Base-by-base conservation (phyloP, 75 land plant genomes). In the Azolla pinnata region DNA sequence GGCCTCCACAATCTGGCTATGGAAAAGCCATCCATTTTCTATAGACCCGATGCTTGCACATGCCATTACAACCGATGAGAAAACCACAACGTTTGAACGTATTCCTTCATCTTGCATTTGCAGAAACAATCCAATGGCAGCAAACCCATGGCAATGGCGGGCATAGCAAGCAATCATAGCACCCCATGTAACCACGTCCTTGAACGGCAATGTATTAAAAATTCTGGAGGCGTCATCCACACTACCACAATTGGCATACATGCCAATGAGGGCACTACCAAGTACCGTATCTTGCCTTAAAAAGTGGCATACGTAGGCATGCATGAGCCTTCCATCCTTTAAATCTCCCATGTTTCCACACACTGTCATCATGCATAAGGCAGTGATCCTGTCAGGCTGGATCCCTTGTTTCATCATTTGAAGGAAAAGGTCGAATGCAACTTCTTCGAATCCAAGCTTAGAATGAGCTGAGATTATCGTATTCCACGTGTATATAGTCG, bases 111-210 rank as follows among this genome's bases (percentile, higher is more conserved):
- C 67, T 62, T 69, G 82, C 79, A 82, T 82, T 32, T 65, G 49
- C n/a, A 12, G 20, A n/a, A 83, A 53, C 14, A 77, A 27, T 28
- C 40, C 57, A 18, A 76, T 48, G 35, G 77, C 60, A 20, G 69
- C 61, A 0, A 52, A 61, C 32, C 14, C 59, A 8, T 17, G 9
- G 19, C 77, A 72, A 34, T 53, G 35, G 23, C 65, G 63, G n/a
- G 40, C 70, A 58, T 65, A 77, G 9, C 77, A 75, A 9, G 81
- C 60, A 38, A 83, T 59, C 64, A 77, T 20, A 0, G 73, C 54
- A 55, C 77, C 81, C 72, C 81, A 83, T 7, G 84, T 73, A 33
- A 67, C 72, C 26, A 46, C 30, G 67, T 79, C 76, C 45, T 69
- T 40, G n/a, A 53, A 57, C 33, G 55, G 59, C 12, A 72, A 47